Base-by-base conservation (phyloP, 306 rosid species). In the Boehmeria nivea region DNA sequence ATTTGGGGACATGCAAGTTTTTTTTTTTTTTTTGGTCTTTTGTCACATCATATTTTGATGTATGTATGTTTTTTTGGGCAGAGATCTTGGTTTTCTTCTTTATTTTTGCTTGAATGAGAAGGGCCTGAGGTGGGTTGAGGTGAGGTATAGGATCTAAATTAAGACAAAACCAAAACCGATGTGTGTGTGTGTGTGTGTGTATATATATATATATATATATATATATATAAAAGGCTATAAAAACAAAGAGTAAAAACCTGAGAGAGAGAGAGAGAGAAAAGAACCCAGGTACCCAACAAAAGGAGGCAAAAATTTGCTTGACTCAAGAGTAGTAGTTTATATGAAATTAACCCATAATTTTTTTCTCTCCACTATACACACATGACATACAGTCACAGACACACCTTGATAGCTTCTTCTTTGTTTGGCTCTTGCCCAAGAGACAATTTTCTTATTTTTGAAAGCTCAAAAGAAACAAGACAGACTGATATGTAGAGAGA, bases 381-480 rank as follows among this genome's bases (percentile, higher is more conserved):
- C n/a, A n/a, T n/a, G n/a, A n/a, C n/a, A n/a, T n/a, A n/a, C n/a
- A n/a, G n/a, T n/a, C n/a, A n/a, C 39, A 58, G 9, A 38, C 36
- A 67, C 73, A 59, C 69, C 61, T 72, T 54, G 71, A 65, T 56
- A 63, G 79, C 68, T 76, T 72, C 70, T 78, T 62, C 69, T 51
- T 64, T 46, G 78, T 88, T 89, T 89, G 95, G 95, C 85, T 66
- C 44, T 71, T 68, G 82, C 73, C 83, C 80, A 86, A 78, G 78
- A 78, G 95, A 86, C 97, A 84, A 82, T 58, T 74, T 76, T 73
- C 45, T 60, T 39, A 67, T 76, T 83, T 67, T 71, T 59, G 54
- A 61, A 46, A 39, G 64, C 53, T 70, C 61, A 61, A 61, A 59
- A 68, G 72, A 75, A 80, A 73, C 68, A 76, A 68, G 58, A 53